Evolutionary conservation across 1,139 yeast genomes (phyloP).

Genomic region (Arxiozyma telluris): DNA sequence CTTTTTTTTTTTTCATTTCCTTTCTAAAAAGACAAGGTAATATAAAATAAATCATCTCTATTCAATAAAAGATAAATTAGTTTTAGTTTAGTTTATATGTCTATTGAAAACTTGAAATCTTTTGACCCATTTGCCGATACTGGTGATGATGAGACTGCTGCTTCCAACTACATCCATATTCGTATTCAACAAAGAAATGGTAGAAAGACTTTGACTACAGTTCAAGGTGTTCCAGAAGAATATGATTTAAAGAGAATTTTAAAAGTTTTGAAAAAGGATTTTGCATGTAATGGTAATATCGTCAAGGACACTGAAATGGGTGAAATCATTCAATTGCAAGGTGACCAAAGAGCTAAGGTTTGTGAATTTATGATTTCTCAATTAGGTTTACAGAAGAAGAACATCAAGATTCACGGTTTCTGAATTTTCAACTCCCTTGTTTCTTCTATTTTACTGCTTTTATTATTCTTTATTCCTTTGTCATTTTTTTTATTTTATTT

Average conservation of each 20-base stretch:
- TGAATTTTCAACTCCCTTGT: conserved; percentile 29
- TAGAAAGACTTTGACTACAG: conserved; percentile 96
- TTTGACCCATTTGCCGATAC: conserved; percentile 99
- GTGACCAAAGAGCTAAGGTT: conserved; percentile 96
- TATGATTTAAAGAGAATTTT: conserved; percentile 91
- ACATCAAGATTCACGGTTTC: conserved; percentile 97
- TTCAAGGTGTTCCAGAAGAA: conserved; percentile 93
- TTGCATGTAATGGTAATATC: conserved; percentile 97
- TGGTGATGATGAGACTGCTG: conserved; percentile 97
- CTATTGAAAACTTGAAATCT: conserved; percentile 95
- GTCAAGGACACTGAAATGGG: conserved; percentile 96
- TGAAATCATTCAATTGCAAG: conserved; percentile 95
- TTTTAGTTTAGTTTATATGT: conserved; percentile 27
- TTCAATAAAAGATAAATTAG: neutral
- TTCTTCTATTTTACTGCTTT: no score
- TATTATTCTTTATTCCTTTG: neutral
- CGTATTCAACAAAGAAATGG: conserved; percentile 99
- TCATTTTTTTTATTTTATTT: no score
- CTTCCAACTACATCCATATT: conserved; percentile 91
- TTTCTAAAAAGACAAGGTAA: neutral
- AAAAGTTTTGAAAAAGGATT: conserved; percentile 91
- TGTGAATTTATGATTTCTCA: conserved; percentile 85
- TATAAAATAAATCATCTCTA: neutral
- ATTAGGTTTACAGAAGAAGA: conserved; percentile 87
- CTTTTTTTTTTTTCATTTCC: neutral